phyloP scores from a whole-genome alignment of 345 rosid species.

The Euphorbia tirucalli region DNA sequence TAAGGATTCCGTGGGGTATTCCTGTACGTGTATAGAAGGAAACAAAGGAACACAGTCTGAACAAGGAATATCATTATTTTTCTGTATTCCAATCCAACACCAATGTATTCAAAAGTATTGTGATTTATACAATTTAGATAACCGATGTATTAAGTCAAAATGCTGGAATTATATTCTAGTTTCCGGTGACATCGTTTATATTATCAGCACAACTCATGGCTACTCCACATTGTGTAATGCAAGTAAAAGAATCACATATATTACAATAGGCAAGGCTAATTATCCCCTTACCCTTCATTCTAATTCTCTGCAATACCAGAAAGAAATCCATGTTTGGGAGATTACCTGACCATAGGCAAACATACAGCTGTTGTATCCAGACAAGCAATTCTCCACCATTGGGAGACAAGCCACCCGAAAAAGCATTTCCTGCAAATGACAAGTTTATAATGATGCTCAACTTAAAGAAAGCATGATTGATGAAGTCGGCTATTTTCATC shows the following conservation, averaged over 20 bases:
- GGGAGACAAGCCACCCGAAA: slow-evolving; percentile 86
- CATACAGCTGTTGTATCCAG: slow-evolving; percentile 96
- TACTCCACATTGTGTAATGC: background rate
- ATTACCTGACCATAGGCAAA: slow-evolving; percentile 98
- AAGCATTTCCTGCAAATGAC: slow-evolving; percentile 66
- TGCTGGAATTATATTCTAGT: background rate
- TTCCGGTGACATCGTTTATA: background rate
- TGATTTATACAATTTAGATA: background rate
- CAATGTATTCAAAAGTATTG: background rate
- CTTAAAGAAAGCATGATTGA: background rate
- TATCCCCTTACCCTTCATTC: background rate
- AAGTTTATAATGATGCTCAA: slow-evolving; percentile 7
- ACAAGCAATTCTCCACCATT: slow-evolving; percentile 95
- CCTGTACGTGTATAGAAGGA: background rate
- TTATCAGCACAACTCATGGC: background rate
- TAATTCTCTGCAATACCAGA: too few relatives aligned
- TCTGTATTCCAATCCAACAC: background rate
- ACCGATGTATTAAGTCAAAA: background rate
- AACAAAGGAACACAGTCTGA: background rate
- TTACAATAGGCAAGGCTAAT: background rate
- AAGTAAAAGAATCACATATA: background rate
- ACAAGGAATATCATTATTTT: background rate
- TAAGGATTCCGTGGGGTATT: background rate
- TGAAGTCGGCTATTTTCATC: slow-evolving; percentile 3
- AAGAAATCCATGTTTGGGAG: background rate